Evolutionary conservation across 371 early-diverging fungal species (phyloP), one percentile per base, ranked within the genome.

Genomic region (Mortierella sp.): DNA sequence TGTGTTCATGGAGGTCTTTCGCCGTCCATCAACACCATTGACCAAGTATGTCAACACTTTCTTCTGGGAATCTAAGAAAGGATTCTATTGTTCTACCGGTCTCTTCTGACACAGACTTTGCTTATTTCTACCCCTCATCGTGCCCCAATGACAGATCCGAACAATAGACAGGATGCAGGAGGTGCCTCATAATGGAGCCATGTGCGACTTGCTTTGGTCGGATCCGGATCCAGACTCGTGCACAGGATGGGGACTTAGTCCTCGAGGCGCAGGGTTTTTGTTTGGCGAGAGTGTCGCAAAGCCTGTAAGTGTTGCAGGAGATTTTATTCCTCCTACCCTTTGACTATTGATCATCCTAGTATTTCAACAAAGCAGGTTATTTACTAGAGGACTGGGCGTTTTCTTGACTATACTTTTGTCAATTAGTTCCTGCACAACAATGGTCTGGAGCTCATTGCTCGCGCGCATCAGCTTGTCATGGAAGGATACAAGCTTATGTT

Each of bases 401-500:
- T 7, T 60, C 52, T 47, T 52, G 15, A 60, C 45, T 37, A 16
- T 18, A 6, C 25, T 25, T 6, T 29, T n/a, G n/a, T n/a, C n/a
- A n/a, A n/a, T 46, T 71, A 94, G 88, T 97, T 96, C 74, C 83
- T 95, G 58, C 94, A 96, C 71, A 88, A 87, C 25, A 99, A 99
- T 80, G 87, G 92, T 62, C 84, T 99, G 50, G 94, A 95, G 50
- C 82, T 99, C 65, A 96, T 99, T 72, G 98, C 98, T 11, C 89
- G 99, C 29, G 99, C 99, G 12, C 99, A 99, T 87, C 99, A 99
- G 82, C 87, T 99, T 60, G 99, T 99, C 15, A 98, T 98, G 97
- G 99, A 99, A 82, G 99, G 99, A 9, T 98, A 93, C 71, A 95
- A 95, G 80, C 83, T 91, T 26, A 95, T 96, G 96, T 98, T 98